A percentile compares a stretch with the other conserved stretches of the same genome.
phyloP scores from a whole-genome alignment of 768 basidiomycete species.

The Xanthoconium stramineum region DNA sequence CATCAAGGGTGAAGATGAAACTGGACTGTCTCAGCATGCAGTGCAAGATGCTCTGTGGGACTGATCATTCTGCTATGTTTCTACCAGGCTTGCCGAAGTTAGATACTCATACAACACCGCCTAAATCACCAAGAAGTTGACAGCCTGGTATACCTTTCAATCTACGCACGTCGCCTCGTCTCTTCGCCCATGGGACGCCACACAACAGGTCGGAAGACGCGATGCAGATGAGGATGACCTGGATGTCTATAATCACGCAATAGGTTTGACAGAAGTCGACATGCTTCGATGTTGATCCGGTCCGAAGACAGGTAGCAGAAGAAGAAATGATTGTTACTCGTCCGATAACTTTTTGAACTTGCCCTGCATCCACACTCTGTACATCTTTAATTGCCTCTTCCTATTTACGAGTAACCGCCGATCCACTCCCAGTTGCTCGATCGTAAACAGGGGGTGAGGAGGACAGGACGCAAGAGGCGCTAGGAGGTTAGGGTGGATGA shows the following conservation, averaged over 20 bases:
- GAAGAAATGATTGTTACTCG: background rate
- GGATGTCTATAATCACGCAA: too few species aligned
- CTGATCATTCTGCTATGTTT: slow-evolving; percentile 7
- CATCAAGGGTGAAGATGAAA: slow-evolving; percentile 30
- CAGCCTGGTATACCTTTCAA: too few species aligned
- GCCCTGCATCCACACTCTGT: slow-evolving; percentile 92
- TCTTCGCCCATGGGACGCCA: too few species aligned
- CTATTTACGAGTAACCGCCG: slow-evolving; percentile 88
- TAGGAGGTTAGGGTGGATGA: slow-evolving; percentile 40
- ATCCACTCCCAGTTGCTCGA: slow-evolving; percentile 87
- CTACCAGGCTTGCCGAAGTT: too few species aligned
- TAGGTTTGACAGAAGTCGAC: too few species aligned
- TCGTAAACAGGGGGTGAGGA: slow-evolving; percentile 65
- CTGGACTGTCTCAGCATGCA: slow-evolving; percentile 24
- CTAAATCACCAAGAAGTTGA: too few species aligned
- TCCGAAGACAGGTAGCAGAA: too few species aligned
- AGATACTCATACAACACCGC: too few species aligned
- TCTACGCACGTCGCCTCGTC: too few species aligned
- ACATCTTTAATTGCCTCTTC: slow-evolving; percentile 95
- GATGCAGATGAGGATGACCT: too few species aligned
- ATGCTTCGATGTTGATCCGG: too few species aligned
- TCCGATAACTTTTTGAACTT: slow-evolving; percentile 59
- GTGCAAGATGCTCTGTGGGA: slow-evolving; percentile 19
- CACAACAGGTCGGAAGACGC: too few species aligned
- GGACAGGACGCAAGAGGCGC: slow-evolving; percentile 22